phyloP scores from a whole-genome alignment of 495 filamentous ascomycete genomes.

The Immersiella caudata region DNA sequence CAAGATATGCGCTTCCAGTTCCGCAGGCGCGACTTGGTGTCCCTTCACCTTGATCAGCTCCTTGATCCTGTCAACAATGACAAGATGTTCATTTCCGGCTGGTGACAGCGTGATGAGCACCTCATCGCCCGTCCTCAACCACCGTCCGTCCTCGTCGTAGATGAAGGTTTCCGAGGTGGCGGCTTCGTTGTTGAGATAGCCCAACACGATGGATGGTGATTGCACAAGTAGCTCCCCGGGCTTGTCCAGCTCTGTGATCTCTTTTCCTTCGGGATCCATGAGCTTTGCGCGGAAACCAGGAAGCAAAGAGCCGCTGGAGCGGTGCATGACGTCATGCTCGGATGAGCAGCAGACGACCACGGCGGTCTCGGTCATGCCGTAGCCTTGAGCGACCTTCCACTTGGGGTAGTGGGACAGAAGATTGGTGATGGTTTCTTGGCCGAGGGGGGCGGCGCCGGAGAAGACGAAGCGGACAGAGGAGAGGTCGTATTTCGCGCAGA shows the following conservation, averaged over 20 bases:
- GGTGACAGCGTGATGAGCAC: slow-evolving; percentile 68
- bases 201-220: slow-evolving; percentile 74
- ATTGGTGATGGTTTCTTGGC: slow-evolving; percentile 73
- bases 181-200: slow-evolving; percentile 83
- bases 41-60: slow-evolving; percentile 96
- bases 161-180: slow-evolving; percentile 79
- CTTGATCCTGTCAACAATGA: slow-evolving; percentile 87
- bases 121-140: slow-evolving; percentile 87
- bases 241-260: slow-evolving; percentile 74
- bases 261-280: slow-evolving; percentile 72
- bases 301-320: slow-evolving; percentile 72
- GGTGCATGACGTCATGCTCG: slow-evolving; percentile 67
- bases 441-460: slow-evolving; percentile 83
- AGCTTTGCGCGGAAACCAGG: slow-evolving; percentile 70
- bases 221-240: slow-evolving; percentile 81
- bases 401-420: slow-evolving; percentile 66
- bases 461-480: slow-evolving; percentile 69
- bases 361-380: slow-evolving; percentile 84
- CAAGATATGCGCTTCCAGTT: slow-evolving; percentile 89
- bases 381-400: slow-evolving; percentile 74
- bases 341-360: slow-evolving; percentile 72
- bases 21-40: slow-evolving; percentile 88
- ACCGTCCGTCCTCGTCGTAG: slow-evolving; percentile 67
- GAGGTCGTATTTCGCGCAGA: slow-evolving; percentile 73
- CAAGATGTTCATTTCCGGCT: slow-evolving; percentile 72